phyloP scores from a whole-genome alignment of 2,329 filamentous ascomycete species.

The Cryphonectria radicalis region DNA sequence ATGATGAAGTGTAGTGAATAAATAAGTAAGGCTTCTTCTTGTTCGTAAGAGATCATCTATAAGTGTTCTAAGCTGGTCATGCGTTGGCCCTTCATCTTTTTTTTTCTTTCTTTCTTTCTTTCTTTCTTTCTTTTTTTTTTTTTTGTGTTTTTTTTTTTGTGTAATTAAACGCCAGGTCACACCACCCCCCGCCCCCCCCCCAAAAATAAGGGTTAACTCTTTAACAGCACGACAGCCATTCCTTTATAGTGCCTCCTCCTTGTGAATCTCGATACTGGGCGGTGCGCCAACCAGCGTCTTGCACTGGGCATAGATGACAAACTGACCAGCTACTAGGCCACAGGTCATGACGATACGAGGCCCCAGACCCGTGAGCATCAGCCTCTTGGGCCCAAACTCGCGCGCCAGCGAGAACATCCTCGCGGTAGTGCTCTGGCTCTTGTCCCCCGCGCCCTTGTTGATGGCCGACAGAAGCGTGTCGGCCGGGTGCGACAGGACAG shows the following conservation, averaged over 20 bases:
- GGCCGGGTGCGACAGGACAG: conserved; percentile 86
- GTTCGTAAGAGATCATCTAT: neutral
- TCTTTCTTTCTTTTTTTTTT: too few relatives aligned
- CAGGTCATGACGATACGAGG: conserved; percentile 59
- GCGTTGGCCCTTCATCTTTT: neutral
- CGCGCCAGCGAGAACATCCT: conserved; percentile 56
- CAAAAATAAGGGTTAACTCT: neutral
- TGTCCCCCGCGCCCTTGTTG: conserved; percentile 58
- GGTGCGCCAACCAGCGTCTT: conserved; percentile 57
- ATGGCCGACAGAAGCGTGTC: conserved; percentile 65
- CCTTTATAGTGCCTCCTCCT: conserved; percentile 41
- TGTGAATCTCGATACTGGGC: conserved; percentile 57
- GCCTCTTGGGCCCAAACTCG: conserved; percentile 54
- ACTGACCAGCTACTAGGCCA: conserved; percentile 56
- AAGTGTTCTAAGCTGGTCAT: neutral
- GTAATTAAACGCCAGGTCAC: conserved; percentile 10
- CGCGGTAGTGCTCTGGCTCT: conserved; percentile 51
- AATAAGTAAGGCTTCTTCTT: neutral
- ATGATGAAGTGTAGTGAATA: neutral
- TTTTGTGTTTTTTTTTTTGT: too few relatives aligned
- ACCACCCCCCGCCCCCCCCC: neutral
- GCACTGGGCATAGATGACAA: conserved; percentile 60
- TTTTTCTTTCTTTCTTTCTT: too few relatives aligned
- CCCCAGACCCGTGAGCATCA: conserved; percentile 53
- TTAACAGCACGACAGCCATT: too few relatives aligned